Percentiles rank a stretch among this genome's conserved stretches.
These are phyloP conservation scores for Artemisia argyi DNA, from an alignment of 129 eudicot species.

Conservation along the genomic window DNA sequence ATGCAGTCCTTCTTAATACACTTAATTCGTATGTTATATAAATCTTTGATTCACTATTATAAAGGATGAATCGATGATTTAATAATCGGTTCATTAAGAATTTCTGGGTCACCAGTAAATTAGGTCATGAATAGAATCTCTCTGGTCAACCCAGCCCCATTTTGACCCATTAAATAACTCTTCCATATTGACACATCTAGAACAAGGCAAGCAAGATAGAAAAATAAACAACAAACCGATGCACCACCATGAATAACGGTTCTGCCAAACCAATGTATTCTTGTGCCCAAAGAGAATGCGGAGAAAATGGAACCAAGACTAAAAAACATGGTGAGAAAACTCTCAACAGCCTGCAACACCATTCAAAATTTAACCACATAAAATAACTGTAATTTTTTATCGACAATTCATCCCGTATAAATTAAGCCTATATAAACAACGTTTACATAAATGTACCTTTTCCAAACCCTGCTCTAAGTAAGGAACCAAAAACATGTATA, in stretches of 20 bases:
- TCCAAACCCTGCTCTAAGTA: slow-evolving; percentile 84
- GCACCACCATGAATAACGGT: slow-evolving; percentile 99
- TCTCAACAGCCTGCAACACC: slow-evolving; percentile 84
- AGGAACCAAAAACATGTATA: slow-evolving; percentile 90
- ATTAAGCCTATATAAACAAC: neutral
- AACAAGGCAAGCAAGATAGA: neutral
- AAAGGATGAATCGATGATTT: too few species aligned
- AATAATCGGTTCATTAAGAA: too few species aligned
- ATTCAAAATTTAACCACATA: slow-evolving; percentile 7
- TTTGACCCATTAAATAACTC: too few species aligned
- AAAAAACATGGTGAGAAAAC: slow-evolving; percentile 94
- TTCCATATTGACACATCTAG: too few species aligned
- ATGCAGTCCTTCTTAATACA: too few species aligned
- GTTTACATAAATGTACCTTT: slow-evolving; percentile 48
- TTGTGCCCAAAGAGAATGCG: slow-evolving; percentile 96
- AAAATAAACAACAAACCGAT: slow-evolving; percentile 41
- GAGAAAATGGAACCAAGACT: slow-evolving; percentile 88
- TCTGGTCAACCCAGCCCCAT: too few species aligned
- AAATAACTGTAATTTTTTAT: neutral
- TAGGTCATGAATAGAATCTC: too few species aligned
- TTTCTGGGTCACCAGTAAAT: too few species aligned
- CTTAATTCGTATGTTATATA: too few species aligned
- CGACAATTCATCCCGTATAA: too few species aligned
- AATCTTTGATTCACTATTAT: too few species aligned
- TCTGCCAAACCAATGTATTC: slow-evolving; percentile 95